Base-by-base conservation (phyloP, 768 basidiomycete genomes). In the Mrakia hoshinonis region DNA sequence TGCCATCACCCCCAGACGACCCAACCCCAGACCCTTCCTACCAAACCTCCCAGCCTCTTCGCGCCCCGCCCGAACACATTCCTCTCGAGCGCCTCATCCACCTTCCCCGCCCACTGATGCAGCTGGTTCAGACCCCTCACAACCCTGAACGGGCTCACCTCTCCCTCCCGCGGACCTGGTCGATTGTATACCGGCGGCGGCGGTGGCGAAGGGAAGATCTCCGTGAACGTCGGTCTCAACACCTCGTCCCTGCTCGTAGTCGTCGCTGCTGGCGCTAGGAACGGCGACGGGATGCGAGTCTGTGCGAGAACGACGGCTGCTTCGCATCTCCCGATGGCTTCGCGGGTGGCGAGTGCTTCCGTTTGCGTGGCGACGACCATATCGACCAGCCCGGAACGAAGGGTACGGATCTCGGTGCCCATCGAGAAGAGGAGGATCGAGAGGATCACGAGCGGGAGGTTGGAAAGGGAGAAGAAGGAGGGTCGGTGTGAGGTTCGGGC, bases 401-500 rank as follows among this genome's bases (percentile, higher is more conserved):
- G 58, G 22, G 15, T 61, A 3, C 58, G 58, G 11, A 61, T 36
- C 36, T 61, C 58, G 36, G 58, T 61, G 34, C 58, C 58, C 58
- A 61, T 61, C 4, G 58, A 61, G 34, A 61, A 36, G 58, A 61
- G 58, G 18, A 61, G 34, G 36, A 61, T 36, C 31, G 58, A 61
- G 58, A 61, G 58, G 58, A 61, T 36, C 31, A 61, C 36, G 58
- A 61, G 58, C 1, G 58, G 58, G 11, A 61, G 58, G 58, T 61
- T 61, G 58, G 58, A 61, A 20, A 36, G 58, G 34, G 58, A 61
- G 58, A 61, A 61, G 58, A 61, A 61, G 58, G 58, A 29, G 2
- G 55, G 9, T 26, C 55, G 55, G 31, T 18, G 36, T 20, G 58
- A 38, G 34, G 34, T 18, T 1, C 15, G 20, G 58, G 34, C 15